A percentile compares a stretch with the other conserved stretches of the same genome.
These are phyloP conservation scores for Mycosphaerella arachidis DNA, from an alignment of 2,329 filamentous ascomycete genomes.

Conservation along the genomic window DNA sequence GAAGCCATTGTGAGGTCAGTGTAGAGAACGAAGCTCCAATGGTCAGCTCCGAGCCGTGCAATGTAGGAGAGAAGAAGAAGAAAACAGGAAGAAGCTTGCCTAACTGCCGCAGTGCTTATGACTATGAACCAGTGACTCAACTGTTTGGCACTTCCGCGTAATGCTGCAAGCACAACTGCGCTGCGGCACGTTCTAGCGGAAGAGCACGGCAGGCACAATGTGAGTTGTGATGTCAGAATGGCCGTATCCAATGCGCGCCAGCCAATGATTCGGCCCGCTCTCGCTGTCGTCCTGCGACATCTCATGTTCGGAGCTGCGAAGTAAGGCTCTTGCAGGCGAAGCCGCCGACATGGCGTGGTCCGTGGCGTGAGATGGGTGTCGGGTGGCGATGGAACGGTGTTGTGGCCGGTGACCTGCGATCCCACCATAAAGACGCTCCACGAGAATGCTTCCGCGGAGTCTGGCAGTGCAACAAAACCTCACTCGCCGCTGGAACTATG, in stretches of 20 bases:
- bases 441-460: too few species aligned
- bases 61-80: background rate
- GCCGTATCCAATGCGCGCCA: background rate
- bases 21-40: background rate
- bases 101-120: background rate
- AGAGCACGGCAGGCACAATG: background rate
- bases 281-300: background rate
- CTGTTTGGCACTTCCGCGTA: background rate
- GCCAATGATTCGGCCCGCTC: background rate
- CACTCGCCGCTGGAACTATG: too few species aligned
- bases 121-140: background rate
- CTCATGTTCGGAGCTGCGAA: too few species aligned
- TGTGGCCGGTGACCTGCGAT: too few species aligned
- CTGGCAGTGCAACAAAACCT: too few species aligned
- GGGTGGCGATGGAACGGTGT: too few species aligned
- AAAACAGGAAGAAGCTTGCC: background rate
- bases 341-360: too few species aligned
- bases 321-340: too few species aligned
- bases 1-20: constrained; percentile 16
- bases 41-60: background rate
- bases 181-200: background rate
- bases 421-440: too few species aligned
- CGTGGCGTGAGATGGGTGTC: too few species aligned
- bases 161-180: background rate
- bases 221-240: background rate